Conservation (phyloP, 176 grass and related monocot genomes). For the Zea mays region DNA sequence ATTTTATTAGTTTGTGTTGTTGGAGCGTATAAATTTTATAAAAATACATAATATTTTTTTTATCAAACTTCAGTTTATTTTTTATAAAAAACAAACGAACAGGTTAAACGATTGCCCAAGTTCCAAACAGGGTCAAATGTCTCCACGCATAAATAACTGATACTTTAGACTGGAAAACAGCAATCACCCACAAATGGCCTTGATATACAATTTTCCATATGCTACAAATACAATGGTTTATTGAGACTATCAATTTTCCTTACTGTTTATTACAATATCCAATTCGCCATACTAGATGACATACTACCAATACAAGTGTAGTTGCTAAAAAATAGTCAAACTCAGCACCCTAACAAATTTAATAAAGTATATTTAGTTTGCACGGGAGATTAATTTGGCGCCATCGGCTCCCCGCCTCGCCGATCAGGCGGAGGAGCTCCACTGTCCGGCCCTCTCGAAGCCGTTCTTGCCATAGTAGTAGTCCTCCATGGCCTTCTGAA, state of each 20-base stretch:
- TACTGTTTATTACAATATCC: conserved; percentile 4
- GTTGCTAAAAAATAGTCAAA: not conserved
- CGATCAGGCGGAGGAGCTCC: conserved; percentile 42
- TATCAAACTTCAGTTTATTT: too few species aligned
- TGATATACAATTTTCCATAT: not conserved
- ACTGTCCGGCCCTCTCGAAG: conserved; percentile 65
- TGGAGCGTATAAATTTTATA: too few species aligned
- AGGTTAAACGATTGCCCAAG: too few species aligned
- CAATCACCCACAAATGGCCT: not conserved
- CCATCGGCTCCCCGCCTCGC: too few species aligned
- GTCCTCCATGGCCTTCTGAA: conserved; percentile 74
- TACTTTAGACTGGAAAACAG: not conserved
- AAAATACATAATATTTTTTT: too few species aligned
- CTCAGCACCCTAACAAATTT: not conserved
- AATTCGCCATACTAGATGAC: not conserved
- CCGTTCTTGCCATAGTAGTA: conserved; percentile 64
- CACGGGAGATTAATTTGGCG: not conserved
- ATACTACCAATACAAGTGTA: not conserved
- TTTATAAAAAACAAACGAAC: too few species aligned
- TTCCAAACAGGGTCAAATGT: too few species aligned
- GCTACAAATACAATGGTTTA: not conserved
- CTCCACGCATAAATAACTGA: not conserved
- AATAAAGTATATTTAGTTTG: too few species aligned
- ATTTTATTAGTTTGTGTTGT: too few species aligned
- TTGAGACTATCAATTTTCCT: not conserved